Base-by-base conservation (phyloP, 345 rosid genomes). In the Ceriops zippeliana region DNA sequence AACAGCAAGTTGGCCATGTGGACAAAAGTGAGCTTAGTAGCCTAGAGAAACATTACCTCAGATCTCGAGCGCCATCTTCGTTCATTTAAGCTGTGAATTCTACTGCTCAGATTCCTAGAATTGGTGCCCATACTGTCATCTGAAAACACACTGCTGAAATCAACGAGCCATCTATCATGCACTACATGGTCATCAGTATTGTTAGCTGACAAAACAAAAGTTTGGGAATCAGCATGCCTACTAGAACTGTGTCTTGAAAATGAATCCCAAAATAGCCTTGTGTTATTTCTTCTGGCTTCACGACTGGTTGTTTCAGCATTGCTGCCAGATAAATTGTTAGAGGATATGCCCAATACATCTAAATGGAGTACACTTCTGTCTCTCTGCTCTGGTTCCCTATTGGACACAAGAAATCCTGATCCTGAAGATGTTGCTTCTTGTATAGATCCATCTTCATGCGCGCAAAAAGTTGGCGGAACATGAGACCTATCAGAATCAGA, bases 221-320 rank as follows among this genome's bases (percentile, higher is more conserved):
- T 61, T 22, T 85, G 82, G 63, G 83, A 71, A 70, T 82, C 90
- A 63, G 61, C 58, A 54, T 28, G 73, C 68, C 83, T 79, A 63
- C 84, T 70, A 56, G 86, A 79, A 72, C 82, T 74, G 52, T 78
- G 86, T 62, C 89, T 81, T 53, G 86, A 76, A 76, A 85, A 79
- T 57, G 87, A 86, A 79, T 85, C 89, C 83, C 87, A 80, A 69
- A 86, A 86, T 58, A 83, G 67, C 69, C 88, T 77, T 71, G 87
- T 77, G 62, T 79, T 72, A 68, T 76, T 82, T 72, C 89, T 81
- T 69, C 89, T 79, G 46, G 73, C 74, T 35, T 84, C 88, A 64
- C 63, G 82, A 65, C 52, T 66, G 70, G 77, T 62, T 65, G 78
- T 58, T 70, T 81, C 88, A 75, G 70, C 74, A 72, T 58, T 80